These are phyloP conservation scores for Begonia fuchsioides DNA, from an alignment of 306 rosid genomes.

Conservation along the genomic window DNA sequence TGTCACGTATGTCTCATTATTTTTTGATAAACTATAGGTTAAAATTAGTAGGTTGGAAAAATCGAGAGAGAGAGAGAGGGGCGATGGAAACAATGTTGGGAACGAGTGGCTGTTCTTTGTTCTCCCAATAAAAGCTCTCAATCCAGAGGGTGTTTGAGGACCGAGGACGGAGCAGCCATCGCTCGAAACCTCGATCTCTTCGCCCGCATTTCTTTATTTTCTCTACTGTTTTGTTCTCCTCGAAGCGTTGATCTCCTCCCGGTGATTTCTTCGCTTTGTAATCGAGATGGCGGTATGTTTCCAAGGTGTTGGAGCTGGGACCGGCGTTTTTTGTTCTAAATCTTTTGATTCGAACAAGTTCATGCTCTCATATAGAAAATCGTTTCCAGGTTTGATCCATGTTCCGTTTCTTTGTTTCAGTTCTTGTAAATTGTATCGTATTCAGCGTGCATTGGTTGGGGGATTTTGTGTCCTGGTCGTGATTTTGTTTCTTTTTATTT, in stretches of 20 bases:
- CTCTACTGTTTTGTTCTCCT: not conserved
- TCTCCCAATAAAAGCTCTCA: not conserved
- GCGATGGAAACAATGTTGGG: not conserved
- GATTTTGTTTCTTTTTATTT: too few relatives aligned
- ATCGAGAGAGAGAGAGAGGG: not conserved
- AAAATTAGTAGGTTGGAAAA: too few relatives aligned
- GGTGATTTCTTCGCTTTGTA: conserved; percentile 2
- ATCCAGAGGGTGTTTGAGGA: not conserved
- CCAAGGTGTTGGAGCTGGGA: conserved; percentile 42
- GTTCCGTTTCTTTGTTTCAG: not conserved
- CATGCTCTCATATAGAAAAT: conserved; percentile 31
- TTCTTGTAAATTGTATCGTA: not conserved
- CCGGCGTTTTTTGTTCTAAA: conserved; percentile 38
- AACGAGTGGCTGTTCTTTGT: not conserved
- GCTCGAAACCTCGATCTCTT: conserved; percentile 25
- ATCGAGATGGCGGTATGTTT: conserved; percentile 55
- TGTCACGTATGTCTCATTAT: too few relatives aligned
- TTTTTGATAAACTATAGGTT: too few relatives aligned
- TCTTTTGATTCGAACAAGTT: conserved; percentile 30
- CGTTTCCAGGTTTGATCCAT: conserved; percentile 28
- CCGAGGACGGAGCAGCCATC: not conserved
- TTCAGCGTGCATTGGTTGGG: not conserved
- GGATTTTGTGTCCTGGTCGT: not conserved
- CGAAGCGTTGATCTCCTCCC: not conserved
- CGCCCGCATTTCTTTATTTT: conserved; percentile 16